Evolutionary conservation across 2,329 filamentous ascomycete species (phyloP), one percentile per base, ranked within the genome.

Genomic region (Tolypocladium cylindrosporum): DNA sequence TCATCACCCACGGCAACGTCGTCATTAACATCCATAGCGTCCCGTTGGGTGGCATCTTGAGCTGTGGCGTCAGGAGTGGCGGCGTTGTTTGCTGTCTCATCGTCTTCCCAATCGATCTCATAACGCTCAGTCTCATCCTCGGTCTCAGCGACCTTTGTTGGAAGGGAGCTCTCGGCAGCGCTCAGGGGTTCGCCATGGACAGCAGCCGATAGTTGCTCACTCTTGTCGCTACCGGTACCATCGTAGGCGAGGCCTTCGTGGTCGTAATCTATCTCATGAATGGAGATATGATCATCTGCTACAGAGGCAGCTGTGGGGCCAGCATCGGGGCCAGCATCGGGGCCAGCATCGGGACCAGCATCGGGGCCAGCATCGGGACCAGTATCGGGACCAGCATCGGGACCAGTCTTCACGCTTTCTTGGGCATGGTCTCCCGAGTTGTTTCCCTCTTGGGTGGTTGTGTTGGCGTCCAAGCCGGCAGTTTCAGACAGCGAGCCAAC

Each of bases 231-330:
- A 24, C 36, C 19, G 27, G 19, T 31, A 16, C 11, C 55, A 10
- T 59, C 48, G 19, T 42, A 21, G 19, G 36, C 39, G 21, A 55
- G 34, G 41, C 66, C 64, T 13, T 62, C 64, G 42, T 72, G 67
- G 40, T 75, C 71, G 54, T 74, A 73, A 48, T 71, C 72, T 34
- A 72, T 72, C 54, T 76, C 74, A 43, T 74, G 71, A 14, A 58
- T 65, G 24, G 51, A 42, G 19, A 36, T 31, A 21, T 52, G 16
- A 5, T 6, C 13, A n/a, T 1, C 19, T 5, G 19, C 19, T 19
- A 13, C 19, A 13, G 31, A 13, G 16, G 34, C 5, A 10, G 48
- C 11, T 8, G 13, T 52, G 31, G 31, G 2, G 14, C 31, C 48
- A 21, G 34, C 19, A 37, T 37, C 31, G 31, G 31, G 24, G 3